These are phyloP conservation scores for Fusarium napiforme DNA, from an alignment of 2,329 filamentous ascomycete species.

Conservation along the genomic window DNA sequence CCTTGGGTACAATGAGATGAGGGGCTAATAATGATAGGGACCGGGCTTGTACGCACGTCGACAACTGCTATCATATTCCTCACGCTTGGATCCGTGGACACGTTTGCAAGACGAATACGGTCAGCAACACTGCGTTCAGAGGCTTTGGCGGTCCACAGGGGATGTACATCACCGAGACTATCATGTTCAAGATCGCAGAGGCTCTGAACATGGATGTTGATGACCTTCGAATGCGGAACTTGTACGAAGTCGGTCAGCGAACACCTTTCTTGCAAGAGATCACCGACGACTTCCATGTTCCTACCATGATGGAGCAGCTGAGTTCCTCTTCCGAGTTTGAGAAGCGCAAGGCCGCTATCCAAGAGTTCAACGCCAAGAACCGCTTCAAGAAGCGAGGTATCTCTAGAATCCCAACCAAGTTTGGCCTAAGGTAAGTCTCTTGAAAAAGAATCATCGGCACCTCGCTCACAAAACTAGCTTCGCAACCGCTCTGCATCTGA, in stretches of 20 bases:
- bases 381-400: neutral
- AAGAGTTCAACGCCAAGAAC: neutral
- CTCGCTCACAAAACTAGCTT: too few relatives aligned
- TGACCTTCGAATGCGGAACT: neutral
- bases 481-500: neutral
- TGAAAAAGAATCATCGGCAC: too few relatives aligned
- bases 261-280: neutral
- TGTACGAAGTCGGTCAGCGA: neutral
- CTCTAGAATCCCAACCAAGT: neutral
- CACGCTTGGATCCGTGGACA: neutral
- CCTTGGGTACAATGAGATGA: accelerated
- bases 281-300: neutral
- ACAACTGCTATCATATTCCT: neutral
- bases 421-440: neutral
- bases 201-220: neutral
- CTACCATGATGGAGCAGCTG: neutral
- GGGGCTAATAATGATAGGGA: neutral
- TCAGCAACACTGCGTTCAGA: neutral
- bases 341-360: neutral
- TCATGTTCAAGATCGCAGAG: neutral
- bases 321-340: neutral
- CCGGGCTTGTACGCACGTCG: neutral
- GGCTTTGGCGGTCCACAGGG: neutral
- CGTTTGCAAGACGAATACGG: neutral
- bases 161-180: neutral